Base-by-base conservation (phyloP, 2,329 filamentous ascomycete species). In the Escovopsis sp. region DNA sequence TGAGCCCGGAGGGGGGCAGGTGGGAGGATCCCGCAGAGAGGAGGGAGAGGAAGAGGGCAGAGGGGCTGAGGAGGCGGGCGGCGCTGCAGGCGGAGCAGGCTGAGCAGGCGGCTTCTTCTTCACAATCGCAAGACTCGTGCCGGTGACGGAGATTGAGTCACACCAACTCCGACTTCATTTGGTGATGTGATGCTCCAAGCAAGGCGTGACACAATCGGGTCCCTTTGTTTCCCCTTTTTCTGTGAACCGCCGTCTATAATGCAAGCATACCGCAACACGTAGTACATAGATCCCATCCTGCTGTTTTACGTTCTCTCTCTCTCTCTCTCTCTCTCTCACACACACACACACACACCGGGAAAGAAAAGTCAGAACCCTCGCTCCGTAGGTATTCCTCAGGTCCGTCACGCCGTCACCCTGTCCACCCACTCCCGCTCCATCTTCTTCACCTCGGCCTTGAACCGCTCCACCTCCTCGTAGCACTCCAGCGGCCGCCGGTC, bases 401-500 rank as follows among this genome's bases (percentile, higher is more conserved):
- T 35, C 7, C 36, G 23, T 58, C 51, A 71, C 49, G 64, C 63
- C 45, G 85, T 73, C 43, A 93, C 78, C 66, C 80, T 85, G 58
- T 93, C 82, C 33, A 95, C 85, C 77, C 93, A 96, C 26, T 71
- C 72, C 64, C 77, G 81, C 74, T 95, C 89, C 63, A 95, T 63
- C 66, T 77, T 78, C 52, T 83, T 77, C 40, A 96, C 88, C 70
- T 94, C 85, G 54, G 75, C 73, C 75, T 88, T 94, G 64, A 96
- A 96, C 18, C 70, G 71, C 67, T 93, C 82, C 23, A 95, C 86
- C 73, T 95, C 87, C 63, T 80, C 74, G 83, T 85, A 95, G 73
- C 89, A 96, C 68, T 95, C 85, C 58, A 95, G 68, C 59, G 89
- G 88, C 61, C 86, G 75, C 49, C 86, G 73, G 64, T 95, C 88